Evolutionary conservation across 2,329 filamentous ascomycete genomes (phyloP).

Genomic region (Pseudocercospora vitis): DNA sequence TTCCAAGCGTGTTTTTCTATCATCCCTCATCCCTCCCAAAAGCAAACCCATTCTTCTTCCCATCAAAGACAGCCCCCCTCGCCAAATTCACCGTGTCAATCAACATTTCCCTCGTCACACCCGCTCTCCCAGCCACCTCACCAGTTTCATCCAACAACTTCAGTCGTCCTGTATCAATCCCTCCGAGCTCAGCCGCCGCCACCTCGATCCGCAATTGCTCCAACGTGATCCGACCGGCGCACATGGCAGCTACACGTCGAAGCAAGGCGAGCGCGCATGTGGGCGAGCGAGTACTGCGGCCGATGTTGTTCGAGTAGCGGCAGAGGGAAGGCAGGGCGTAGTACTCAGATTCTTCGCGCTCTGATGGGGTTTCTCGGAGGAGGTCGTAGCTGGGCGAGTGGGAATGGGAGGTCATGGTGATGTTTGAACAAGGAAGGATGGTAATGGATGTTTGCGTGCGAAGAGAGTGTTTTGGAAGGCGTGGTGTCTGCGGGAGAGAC

Average conservation of each 20-base stretch:
- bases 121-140: neutral
- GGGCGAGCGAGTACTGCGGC: neutral
- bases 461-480: too few relatives aligned
- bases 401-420: too few relatives aligned
- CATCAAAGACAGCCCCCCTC: neutral
- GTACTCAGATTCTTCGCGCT: neutral
- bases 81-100: neutral
- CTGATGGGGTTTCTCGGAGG: neutral
- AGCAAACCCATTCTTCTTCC: neutral
- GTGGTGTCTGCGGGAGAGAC: too few relatives aligned
- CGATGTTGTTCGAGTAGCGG: slow-evolving; percentile 2
- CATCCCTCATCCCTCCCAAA: neutral
- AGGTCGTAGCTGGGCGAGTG: neutral
- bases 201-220: neutral
- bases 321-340: neutral
- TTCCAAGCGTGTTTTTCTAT: too few relatives aligned
- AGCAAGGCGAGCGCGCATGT: neutral
- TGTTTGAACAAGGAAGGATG: too few relatives aligned
- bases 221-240: neutral
- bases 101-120: neutral
- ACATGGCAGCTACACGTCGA: neutral
- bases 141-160: neutral
- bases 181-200: neutral
- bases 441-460: too few relatives aligned
- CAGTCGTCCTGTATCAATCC: neutral